Percentiles rank a stretch among this genome's conserved stretches.
phyloP scores from a whole-genome alignment of 73 alveolate species.

The Loxodes magnus region DNA sequence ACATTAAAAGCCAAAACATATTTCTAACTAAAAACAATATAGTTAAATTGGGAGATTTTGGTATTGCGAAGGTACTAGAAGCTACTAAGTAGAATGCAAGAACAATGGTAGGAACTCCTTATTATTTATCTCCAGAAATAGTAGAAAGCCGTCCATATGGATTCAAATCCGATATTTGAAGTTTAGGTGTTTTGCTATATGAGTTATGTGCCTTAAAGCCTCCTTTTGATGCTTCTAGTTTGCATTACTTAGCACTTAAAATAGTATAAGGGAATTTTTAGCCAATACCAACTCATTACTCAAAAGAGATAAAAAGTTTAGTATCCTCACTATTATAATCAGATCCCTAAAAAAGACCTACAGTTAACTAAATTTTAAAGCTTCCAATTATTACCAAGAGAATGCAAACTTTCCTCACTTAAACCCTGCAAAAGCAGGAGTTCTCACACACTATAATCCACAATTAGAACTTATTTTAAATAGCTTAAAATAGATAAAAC shows the following conservation, averaged over 20 bases:
- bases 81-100: slow-evolving; percentile 72
- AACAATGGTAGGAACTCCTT: slow-evolving; percentile 89
- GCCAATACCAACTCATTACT: slow-evolving; percentile 46
- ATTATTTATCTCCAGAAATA: slow-evolving; percentile 90
- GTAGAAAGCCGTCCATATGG: slow-evolving; percentile 68
- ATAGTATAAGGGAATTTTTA: slow-evolving; percentile 59
- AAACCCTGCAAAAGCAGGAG: slow-evolving; percentile 29
- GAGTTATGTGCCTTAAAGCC: slow-evolving; percentile 81
- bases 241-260: slow-evolving; percentile 58
- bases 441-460: slow-evolving; percentile 55
- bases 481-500: slow-evolving; percentile 11
- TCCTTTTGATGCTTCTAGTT: slow-evolving; percentile 72
- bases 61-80: slow-evolving; percentile 72
- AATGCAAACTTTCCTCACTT: slow-evolving; percentile 21
- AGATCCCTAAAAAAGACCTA: slow-evolving; percentile 67
- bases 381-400: slow-evolving; percentile 12
- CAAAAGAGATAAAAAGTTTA: slow-evolving; percentile 44
- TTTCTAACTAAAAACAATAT: slow-evolving; percentile 59
- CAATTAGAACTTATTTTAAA: slow-evolving; percentile 42
- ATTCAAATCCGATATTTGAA: slow-evolving; percentile 79
- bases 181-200: slow-evolving; percentile 66
- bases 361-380: slow-evolving; percentile 50
- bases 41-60: slow-evolving; percentile 88
- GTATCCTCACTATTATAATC: slow-evolving; percentile 32
- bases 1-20: slow-evolving; percentile 73